Base-by-base conservation (phyloP, 2,329 filamentous ascomycete species). In the Diplodia scrobiculata region DNA sequence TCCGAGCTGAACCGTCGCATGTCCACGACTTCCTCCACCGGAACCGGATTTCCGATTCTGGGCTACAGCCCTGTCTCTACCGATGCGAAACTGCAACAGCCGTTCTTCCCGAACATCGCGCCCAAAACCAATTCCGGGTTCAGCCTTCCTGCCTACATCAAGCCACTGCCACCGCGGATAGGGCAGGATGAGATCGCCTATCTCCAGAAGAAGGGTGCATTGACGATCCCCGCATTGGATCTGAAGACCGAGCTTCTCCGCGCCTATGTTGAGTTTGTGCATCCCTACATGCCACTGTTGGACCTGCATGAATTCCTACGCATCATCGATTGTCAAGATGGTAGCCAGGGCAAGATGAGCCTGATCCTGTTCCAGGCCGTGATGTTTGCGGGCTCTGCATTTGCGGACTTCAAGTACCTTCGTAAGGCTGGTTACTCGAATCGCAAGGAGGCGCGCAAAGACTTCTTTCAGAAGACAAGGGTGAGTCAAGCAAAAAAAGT, bases 381-480 rank as follows among this genome's bases (percentile, higher is more conserved):
- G 73, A 96, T 97, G 91, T 98, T 97, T 75, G 89, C 92, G 1
- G 92, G 91, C 1, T 91, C 91, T 1, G 92, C 93, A 0, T 97
- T 95, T 75, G 89, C 97, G 66, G 91, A 95, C 71, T 89, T 92
- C 79, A 86, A 89, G 66, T 84, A 88, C 73, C 82, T 98, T 54
- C 86, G 86, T 41, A 86, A 89, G 59, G 91, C 90, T 25, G 94
- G 94, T 1, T 97, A 91, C 74, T 78, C 84, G 7, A 89, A 85
- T 25, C 84, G 93, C 54, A 94, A 95, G 79, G 87, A 87, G 67
- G 93, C 94, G 10, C 86, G 94, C 69, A 95, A 93, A 74, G 87
- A 89, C 10, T 96, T 96, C 75, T 97, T 97, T 77, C 88, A 91
- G 71, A 93, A 91, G 79, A 90, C 92, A 48, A 90, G 92, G 80